These are phyloP conservation scores for Rickenella mellea DNA, from an alignment of 768 basidiomycete genomes.

Conservation along the genomic window DNA sequence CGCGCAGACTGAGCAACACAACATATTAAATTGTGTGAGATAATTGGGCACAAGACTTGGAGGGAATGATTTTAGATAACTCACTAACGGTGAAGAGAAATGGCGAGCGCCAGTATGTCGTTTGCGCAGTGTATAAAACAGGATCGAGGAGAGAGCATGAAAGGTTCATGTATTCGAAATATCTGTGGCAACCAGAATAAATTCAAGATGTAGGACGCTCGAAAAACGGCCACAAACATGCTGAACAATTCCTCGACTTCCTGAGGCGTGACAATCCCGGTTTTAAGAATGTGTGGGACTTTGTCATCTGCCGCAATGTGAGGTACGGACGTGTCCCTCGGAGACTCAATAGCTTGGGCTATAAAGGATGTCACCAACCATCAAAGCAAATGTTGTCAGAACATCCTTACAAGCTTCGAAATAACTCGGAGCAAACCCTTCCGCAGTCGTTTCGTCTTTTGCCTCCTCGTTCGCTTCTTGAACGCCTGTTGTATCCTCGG, in stretches of 20 bases:
- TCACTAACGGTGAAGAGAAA: conserved; percentile 88
- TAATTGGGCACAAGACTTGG: too few species aligned
- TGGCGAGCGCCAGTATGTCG: conserved; percentile 73
- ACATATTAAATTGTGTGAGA: conserved; percentile 2
- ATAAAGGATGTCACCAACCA: conserved; percentile 35
- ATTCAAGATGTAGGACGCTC: conserved; percentile 4
- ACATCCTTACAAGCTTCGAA: not conserved
- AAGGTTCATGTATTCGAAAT: conserved; percentile 70
- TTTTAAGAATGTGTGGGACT: conserved; percentile 61
- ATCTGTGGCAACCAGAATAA: conserved; percentile 36
- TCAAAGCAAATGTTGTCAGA: too few species aligned
- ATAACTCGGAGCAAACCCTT: not conserved
- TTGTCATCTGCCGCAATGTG: too few species aligned
- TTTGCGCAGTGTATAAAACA: conserved; percentile 74
- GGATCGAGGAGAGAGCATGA: conserved; percentile 76
- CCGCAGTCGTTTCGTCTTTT: too few species aligned
- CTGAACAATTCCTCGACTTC: conserved; percentile 69
- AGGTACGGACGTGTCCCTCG: too few species aligned
- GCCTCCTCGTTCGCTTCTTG: too few species aligned
- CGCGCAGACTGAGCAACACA: conserved; percentile 78
- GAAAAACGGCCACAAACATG: conserved; percentile 38
- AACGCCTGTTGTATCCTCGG: not conserved
- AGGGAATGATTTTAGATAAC: conserved; percentile 20
- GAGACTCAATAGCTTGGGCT: too few species aligned
- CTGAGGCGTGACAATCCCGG: conserved; percentile 48